phyloP scores from a whole-genome alignment of 257 asterid species.

The Knoxia roxburghii region DNA sequence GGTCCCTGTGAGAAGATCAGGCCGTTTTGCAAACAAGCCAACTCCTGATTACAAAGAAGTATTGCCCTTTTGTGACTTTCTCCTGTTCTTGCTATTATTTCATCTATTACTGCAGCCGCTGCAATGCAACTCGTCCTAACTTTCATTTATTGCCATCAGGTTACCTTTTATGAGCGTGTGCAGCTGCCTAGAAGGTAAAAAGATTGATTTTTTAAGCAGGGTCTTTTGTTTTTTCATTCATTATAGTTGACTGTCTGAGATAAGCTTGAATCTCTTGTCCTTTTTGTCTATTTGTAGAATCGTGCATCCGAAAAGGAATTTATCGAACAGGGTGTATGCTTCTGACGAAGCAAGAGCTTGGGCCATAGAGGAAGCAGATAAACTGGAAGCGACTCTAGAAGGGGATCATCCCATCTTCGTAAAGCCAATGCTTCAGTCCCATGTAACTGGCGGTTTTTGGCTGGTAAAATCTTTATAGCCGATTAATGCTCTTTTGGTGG shows the following conservation, averaged over 20 bases:
- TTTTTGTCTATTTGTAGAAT: slow-evolving; percentile 28
- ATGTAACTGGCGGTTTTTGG: slow-evolving; percentile 97
- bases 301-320: slow-evolving; percentile 39
- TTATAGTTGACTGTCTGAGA: background rate
- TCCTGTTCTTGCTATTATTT: background rate
- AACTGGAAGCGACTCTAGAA: slow-evolving; percentile 47
- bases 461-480: slow-evolving; percentile 48
- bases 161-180: slow-evolving; percentile 51
- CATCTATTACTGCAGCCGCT: background rate
- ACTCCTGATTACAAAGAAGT: slow-evolving; percentile 71
- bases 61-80: background rate
- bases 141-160: slow-evolving; percentile 33
- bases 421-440: slow-evolving; percentile 86
- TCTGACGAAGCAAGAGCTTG: slow-evolving; percentile 62
- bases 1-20: slow-evolving; percentile 79
- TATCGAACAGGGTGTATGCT: slow-evolving; percentile 55
- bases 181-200: slow-evolving; percentile 66
- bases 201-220: background rate
- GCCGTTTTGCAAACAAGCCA: slow-evolving; percentile 51
- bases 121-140: background rate
- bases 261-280: background rate
- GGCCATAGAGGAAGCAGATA: slow-evolving; percentile 61
- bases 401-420: slow-evolving; percentile 48
- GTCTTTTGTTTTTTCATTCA: background rate
- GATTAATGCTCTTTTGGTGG: background rate